Conservation (phyloP, 2,329 filamentous ascomycete species). For the Calonectria pseudoturangicola region DNA sequence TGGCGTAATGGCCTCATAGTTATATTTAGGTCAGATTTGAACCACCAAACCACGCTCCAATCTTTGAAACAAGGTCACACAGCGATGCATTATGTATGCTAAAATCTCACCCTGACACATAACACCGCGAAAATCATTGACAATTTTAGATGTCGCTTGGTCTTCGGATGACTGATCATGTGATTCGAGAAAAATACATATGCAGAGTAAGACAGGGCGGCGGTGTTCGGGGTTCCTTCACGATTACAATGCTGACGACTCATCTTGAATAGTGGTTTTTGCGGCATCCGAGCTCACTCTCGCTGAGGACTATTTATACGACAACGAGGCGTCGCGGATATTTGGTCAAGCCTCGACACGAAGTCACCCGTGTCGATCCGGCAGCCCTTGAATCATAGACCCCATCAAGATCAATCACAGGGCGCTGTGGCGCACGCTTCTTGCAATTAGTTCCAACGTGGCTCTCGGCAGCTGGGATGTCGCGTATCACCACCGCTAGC, state of each 20-base stretch:
- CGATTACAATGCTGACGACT: slow-evolving; percentile 5
- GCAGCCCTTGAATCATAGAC: slow-evolving; percentile 3
- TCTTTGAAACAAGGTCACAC: not conserved
- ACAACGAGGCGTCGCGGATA: too few species aligned
- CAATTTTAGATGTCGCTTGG: slow-evolving; percentile 6
- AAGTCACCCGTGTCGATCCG: not conserved
- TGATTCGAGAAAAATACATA: not conserved
- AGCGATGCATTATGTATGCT: not conserved
- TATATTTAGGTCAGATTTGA: not conserved
- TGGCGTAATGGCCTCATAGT: not conserved
- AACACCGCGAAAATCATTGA: slow-evolving; percentile 3
- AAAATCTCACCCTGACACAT: slow-evolving; percentile 19
- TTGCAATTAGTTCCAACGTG: not conserved
- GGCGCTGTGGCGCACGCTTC: slow-evolving; percentile 4
- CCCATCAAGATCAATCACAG: not conserved
- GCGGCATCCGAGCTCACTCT: too few species aligned
- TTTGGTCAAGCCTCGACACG: not conserved
- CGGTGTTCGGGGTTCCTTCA: not conserved
- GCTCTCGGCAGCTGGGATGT: slow-evolving; percentile 12
- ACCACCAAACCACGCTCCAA: not conserved
- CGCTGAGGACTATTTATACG: not conserved
- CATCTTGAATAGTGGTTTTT: not conserved
- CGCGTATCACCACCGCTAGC: not conserved
- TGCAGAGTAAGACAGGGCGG: not conserved
- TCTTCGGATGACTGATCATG: slow-evolving; percentile 12